Evolutionary conservation across 2,329 filamentous ascomycete genomes (phyloP).

Genomic region (Colletotrichum aenigma): DNA sequence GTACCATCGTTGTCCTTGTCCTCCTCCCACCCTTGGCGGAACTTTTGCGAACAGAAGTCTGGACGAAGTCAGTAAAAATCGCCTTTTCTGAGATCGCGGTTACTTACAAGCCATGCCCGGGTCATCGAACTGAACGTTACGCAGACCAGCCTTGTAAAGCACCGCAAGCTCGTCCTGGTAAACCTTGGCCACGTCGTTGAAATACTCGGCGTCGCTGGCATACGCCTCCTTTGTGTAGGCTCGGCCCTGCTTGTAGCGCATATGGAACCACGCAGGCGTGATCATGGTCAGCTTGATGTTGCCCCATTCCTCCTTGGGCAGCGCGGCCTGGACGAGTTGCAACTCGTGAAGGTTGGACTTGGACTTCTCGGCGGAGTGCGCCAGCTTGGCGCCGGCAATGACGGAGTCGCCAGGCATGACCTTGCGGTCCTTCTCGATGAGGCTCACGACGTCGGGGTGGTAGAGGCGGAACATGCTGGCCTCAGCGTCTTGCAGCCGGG

Average conservation of each 20-base stretch:
- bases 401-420: conserved; percentile 63
- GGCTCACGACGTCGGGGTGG: conserved; percentile 58
- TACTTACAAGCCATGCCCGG: conserved; percentile 69
- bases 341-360: conserved; percentile 56
- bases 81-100: background rate
- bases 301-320: conserved; percentile 52
- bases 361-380: conserved; percentile 44
- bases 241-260: conserved; percentile 29
- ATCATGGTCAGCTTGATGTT: conserved; percentile 61
- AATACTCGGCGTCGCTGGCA: conserved; percentile 54
- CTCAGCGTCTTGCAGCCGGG: conserved; percentile 53
- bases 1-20: conserved; percentile 71
- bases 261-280: conserved; percentile 53
- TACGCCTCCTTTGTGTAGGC: conserved; percentile 29
- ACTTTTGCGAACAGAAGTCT: conserved; percentile 78
- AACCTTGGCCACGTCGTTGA: conserved; percentile 67
- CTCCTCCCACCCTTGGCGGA: conserved; percentile 71
- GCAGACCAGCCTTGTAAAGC: conserved; percentile 65
- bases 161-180: conserved; percentile 67
- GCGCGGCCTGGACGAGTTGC: conserved; percentile 46
- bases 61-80: background rate
- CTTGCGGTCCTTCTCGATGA: conserved; percentile 56
- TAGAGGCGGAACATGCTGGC: conserved; percentile 58
- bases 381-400: conserved; percentile 53
- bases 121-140: conserved; percentile 73